Evolutionary conservation across 108 stramenopile genomes (phyloP), one percentile per base, ranked within the genome.

Genomic region (Epipyxis sp.): DNA sequence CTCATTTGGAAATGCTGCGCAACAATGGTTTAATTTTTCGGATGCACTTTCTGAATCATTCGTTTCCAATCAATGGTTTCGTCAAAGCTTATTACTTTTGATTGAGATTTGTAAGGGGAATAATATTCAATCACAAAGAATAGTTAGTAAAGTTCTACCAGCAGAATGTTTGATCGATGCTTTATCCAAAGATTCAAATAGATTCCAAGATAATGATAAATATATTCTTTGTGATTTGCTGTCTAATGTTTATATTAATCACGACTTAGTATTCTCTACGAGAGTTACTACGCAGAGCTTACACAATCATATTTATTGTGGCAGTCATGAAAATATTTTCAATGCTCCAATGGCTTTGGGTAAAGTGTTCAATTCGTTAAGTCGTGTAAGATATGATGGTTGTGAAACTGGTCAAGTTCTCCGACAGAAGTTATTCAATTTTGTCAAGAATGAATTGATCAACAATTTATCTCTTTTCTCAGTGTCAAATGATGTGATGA

Each of bases 211-310:
- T 29, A 10, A 54, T 29, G 71, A 74, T 42, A 6, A 39, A 32
- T 10, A 34, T 37, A 27, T 57, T 42, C 41, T 57, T 27, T 74
- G 71, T 42, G 25, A 57, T 27, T 32, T 74, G 13, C 71, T 74
- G 10, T 6, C 25, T 3, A 6, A 6, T 37, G 29, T 74, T 6
- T 74, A 74, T 37, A 42, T 74, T 10, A 27, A 37, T 42, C 6
- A 35, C 25, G 71, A 74, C 32, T 74, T 74, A 13, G 34, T 74
- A 10, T 74, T 74, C 71, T 10, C 71, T 27, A 57, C 46, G 46
- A 50, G 46, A 50, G 6, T 20, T 6, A 6, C 20, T 50, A 6
- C 46, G 20, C 20, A 6, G 6, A 20, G 46, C 46, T 20, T 13
- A 50, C 20, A 13, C n/a, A 29, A 29, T 16, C 61, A 6, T 65